Conservation (phyloP, 1,139 yeast species). For the Hemisphaericaspora subhashii region DNA sequence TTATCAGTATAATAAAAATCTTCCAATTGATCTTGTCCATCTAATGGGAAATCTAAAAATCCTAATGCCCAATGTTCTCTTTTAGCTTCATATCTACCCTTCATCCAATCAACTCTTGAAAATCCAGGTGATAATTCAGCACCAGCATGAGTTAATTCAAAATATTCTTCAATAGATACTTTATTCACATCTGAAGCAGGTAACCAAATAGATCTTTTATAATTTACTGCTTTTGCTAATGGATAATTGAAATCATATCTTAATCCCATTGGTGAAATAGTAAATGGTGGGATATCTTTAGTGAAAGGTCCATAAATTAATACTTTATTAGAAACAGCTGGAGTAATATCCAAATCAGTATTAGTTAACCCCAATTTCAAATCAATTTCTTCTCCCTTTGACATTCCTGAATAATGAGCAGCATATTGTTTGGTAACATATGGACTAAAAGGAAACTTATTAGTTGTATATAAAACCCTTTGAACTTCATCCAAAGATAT, state of each 20-base stretch:
- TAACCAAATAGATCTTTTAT: slow-evolving; percentile 77
- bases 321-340: slow-evolving; percentile 37
- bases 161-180: slow-evolving; percentile 73
- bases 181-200: slow-evolving; percentile 43
- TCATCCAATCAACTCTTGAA: slow-evolving; percentile 75
- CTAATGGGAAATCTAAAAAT: slow-evolving; percentile 56
- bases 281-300: slow-evolving; percentile 43
- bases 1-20: slow-evolving; percentile 78
- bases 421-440: slow-evolving; percentile 58
- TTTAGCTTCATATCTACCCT: slow-evolving; percentile 44
- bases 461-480: slow-evolving; percentile 52
- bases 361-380: slow-evolving; percentile 13
- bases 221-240: slow-evolving; percentile 54
- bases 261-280: slow-evolving; percentile 51
- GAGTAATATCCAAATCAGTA: slow-evolving; percentile 10
- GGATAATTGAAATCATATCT: slow-evolving; percentile 71
- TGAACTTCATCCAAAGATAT: slow-evolving; percentile 66
- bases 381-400: slow-evolving; percentile 41
- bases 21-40: slow-evolving; percentile 47
- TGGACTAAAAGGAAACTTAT: slow-evolving; percentile 60
- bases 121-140: slow-evolving; percentile 70
- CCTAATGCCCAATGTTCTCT: slow-evolving; percentile 51
- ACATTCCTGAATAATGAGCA: slow-evolving; percentile 50
- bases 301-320: slow-evolving; percentile 60
- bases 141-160: slow-evolving; percentile 75